Evolutionary conservation across 768 basidiomycete species (phyloP), one percentile per base, ranked within the genome.

Genomic region (Sarcodon sp.): DNA sequence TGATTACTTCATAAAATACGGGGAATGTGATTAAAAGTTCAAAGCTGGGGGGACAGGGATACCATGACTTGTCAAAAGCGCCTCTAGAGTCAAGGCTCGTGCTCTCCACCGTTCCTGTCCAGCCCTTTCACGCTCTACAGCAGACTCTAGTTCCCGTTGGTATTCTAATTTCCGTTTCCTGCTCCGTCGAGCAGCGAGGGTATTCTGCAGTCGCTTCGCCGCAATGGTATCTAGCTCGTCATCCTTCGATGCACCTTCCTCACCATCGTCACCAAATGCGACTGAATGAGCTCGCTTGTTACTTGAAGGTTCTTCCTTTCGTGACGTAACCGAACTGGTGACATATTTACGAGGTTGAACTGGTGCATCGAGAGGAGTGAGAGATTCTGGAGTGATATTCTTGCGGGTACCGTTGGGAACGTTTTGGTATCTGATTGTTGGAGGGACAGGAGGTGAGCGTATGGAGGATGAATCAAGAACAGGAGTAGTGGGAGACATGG

Each of bases 171-270:
- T 87, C 48, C 83, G 70, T 64, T 72, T 72, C 11, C 87, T 71
- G 56, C 77, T 80, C 33, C 80, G 73, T 1, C 87, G 73, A 7
- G 88, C 88, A 0, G 87, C 87, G 6, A 87, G 61, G 1, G 87
- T 87, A 51, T 90, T 90, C 63, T 79, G 76, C 7, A 78, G 70
- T 12, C 87, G 75, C 66, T 87, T 88, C 38, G 70, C 70, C 51
- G 76, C 79, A 50, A 83, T 82, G 56, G 77, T 76, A 59, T 80
- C 75, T 55, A 75, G 67, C 0, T 72, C 70, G 3, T 70, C 61
- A 0, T 72, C 66, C 11, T 75, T 68, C 10, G 63, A 57, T 12
- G 62, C 61, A 4, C 57, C 60, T n/a, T 65, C 59, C 35, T 71
- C 69, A 15, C 80, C 77, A 16, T 60, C 70, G 9, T 54, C 53